Evolutionary conservation across 2,329 filamentous ascomycete genomes (phyloP), one percentile per base, ranked within the genome.

Genomic region (Fusarium sp.): DNA sequence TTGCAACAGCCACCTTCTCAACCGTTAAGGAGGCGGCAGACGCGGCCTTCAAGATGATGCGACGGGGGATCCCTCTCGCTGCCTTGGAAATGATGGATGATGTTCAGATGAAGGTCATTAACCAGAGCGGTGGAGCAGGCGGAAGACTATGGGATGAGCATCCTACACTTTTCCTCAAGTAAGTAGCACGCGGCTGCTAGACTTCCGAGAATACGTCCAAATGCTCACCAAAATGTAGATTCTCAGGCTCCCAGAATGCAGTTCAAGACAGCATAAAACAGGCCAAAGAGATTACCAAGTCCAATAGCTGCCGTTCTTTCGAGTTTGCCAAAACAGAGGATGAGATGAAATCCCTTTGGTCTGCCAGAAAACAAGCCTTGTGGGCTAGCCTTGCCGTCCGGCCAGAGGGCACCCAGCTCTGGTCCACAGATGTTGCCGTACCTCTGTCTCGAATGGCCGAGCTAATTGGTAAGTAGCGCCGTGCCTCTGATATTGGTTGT

Each of bases 131-230:
- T 0, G 91, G 91, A 5, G 48, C 48, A 14, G 90, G 90, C 0
- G 87, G 81, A 7, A 79, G 85, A 30, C 84, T 84, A 42, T 95
- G 93, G 93, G 88, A 89, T 65, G 92, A 94, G 78, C 83, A 84
- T 0, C 91, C 93, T 0, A 94, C 93, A 0, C 84, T 95, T 5
- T 95, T 95, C 78, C 89, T 95, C 84, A 94, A 94, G 80, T 84
- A 50, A 32, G 47, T n/a, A 17, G 7, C 14, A 8, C 18, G 5
- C 8, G 18, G 5, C 24, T 47, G 18, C 24, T 28, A 28, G 20
- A 22, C 4, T 5, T 26, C 18, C 8, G 12, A 4, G 8, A 28
- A 22, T 20, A 20, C 5, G 8, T 28, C 12, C 24, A 6, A 14
- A 28, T 28, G 4, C 44, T 47, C 4, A 50, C 28, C 13, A 17